Evolutionary conservation across 2,329 filamentous ascomycete species (phyloP), one percentile per base, ranked within the genome.

Genomic region (Thelonectria discophora): DNA sequence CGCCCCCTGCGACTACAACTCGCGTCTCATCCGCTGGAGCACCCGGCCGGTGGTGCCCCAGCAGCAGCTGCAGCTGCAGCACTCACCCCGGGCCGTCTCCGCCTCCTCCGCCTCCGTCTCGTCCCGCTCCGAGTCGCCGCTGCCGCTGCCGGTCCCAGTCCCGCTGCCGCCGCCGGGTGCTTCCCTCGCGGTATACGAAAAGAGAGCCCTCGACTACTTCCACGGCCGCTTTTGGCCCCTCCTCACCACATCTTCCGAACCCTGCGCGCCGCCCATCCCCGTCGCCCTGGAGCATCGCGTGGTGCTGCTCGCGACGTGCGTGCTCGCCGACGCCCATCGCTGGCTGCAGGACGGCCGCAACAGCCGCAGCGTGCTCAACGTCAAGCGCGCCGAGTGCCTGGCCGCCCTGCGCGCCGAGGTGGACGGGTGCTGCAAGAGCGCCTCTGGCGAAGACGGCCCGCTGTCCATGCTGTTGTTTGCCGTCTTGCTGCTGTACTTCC

Each of bases 401-500:
- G 75, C 70, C 6, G 75, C 70, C 1, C 60, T 77, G 6, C 68
- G 74, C 1, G 72, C 76, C 8, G 68, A 78, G 57, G 71, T 76
- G 1, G 72, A 74, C 24, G 70, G 67, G 1, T 76, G 73, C 21
- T 77, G 75, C 6, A 24, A 24, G 21, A 24, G 21, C 17, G 64
- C 72, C 9, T 71, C 69, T 12, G 65, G 73, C 1, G 72, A 75
- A 9, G 72, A 75, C 10, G 72, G 73, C 0, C 74, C 76, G 2
- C 61, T 81, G 2, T 73, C 69, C 5, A 71, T 64, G 0, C 53
- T 76, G 0, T 47, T 81, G 0, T 76, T 80, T 21, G 78, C 78
- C 2, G 80, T 81, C 21, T 70, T 81, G 1, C 65, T 81, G 1
- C 74, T 81, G 0, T 80, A 80, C 60, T 79, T 81, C 8, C 70